Base-by-base conservation (phyloP, 345 rosid species). In the Citrus unshiu region DNA sequence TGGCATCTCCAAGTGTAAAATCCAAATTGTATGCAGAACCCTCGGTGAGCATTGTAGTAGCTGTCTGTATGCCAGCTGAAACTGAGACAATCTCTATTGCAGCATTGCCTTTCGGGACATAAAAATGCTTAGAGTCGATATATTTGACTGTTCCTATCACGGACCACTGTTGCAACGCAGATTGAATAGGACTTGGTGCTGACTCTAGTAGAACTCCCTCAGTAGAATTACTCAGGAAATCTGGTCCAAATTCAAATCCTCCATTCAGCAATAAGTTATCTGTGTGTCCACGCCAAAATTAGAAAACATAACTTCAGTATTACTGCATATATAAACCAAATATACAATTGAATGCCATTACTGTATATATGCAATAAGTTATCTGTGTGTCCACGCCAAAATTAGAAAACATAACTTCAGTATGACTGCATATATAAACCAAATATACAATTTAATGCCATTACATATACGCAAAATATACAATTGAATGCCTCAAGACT, bases 181-280 rank as follows among this genome's bases (percentile, higher is more conserved):
- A 90, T 34, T 85, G 89, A 78, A 75, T 78, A 37, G 82, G 86
- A 77, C 87, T 87, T 40, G 79, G 83, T 40, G 82, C 88, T n/a
- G 77, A 34, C 9, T 89, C 87, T 24, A 89, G 88, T 64, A 89
- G 83, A 70, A 87, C 63, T 73, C 94, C 90, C 32, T 84, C 77
- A 13, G 86, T 74, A 30, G 91, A 88, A 83, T 81, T 86, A 22
- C 83, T 70, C 65, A 80, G 76, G 80, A 90, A 90, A 16, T 83
- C 88, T 5, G 91, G 90, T 37, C 94, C 94, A 22, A 79, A 40
- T 84, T 89, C 94, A 72, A 89, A 90, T 83, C 91, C 97, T 75
- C 89, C 90, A 49, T 89, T 89, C 65, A 37, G 66, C 86, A 92
- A 21, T 35, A 85, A 80, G 67, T 87, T 87, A 77, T 79, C 96